Percentiles rank a stretch among this genome's conserved stretches.
phyloP scores from a whole-genome alignment of 179 eudicot species.

The Monotropa hypopitys region DNA sequence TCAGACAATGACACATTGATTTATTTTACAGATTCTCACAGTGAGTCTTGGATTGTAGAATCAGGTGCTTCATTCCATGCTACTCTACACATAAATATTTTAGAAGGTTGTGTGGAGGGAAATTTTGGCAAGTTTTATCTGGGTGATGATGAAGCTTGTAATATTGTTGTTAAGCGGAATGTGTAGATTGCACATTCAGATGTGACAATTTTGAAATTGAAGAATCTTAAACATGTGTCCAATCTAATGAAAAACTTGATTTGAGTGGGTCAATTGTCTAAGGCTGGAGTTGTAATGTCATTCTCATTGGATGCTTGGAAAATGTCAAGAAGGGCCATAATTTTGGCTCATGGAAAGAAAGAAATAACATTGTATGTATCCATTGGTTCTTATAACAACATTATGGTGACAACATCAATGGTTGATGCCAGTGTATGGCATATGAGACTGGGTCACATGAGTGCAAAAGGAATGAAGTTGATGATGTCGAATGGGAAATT shows the following conservation, averaged over 20 bases:
- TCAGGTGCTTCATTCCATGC: background rate
- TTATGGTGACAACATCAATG: background rate
- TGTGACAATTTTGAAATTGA: background rate
- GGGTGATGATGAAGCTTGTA: background rate
- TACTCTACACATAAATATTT: background rate
- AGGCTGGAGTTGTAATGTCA: background rate
- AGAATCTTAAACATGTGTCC: background rate
- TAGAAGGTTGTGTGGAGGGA: background rate
- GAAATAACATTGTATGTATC: background rate
- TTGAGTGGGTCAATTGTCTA: background rate
- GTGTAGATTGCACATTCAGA: background rate
- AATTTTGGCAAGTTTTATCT: background rate
- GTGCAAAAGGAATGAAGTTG: conserved; percentile 6
- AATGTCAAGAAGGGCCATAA: background rate
- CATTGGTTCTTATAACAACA: background rate
- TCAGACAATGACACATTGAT: background rate
- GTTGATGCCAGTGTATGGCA: background rate
- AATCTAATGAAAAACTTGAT: background rate
- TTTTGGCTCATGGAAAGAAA: background rate
- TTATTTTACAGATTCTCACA: background rate
- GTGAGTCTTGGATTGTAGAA: background rate
- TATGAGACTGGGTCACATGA: conserved; percentile 6
- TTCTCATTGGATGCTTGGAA: background rate
- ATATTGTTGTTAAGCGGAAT: background rate
- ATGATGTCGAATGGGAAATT: background rate